Base-by-base conservation (phyloP, 1,284 basidiomycete genomes). In the Ustilago shanxiensis region DNA sequence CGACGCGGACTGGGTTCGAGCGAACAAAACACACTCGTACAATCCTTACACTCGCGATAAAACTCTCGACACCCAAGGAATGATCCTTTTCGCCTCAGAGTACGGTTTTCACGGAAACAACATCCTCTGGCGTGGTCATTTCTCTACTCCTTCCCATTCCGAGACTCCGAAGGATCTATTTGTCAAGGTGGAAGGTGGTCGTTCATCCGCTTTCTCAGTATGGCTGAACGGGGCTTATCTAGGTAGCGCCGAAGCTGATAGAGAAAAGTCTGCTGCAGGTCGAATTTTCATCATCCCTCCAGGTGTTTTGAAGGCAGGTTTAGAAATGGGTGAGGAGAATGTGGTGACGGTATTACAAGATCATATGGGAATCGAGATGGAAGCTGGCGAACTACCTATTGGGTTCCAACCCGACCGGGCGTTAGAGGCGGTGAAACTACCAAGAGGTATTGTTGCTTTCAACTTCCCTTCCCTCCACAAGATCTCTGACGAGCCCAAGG, bases 121-220 rank as follows among this genome's bases (percentile, higher is more conserved):
- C 72, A 91, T 93, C 26, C 86, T 94, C 11, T 94, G 92, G 92
- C 89, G 92, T 52, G 93, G 93, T 1, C 91, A 92, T 83, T 94
- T 94, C 85, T 8, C 26, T 20, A 35, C 37, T 2, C n/a, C 2
- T 1, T 20, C 11, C 29, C 83, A 1, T 90, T 90, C 79, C 10
- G 37, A 53, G 11, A 31, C 1, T n/a, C 58, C 47, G 1, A 90
- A 88, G 66, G 91, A 89, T 26, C 89, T 91, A 14, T 91, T 92
- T 70, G 85, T 94, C 10, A 91, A 90, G 0, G 91, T 94, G 79
- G 92, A 93, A 74, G 93, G 93, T 13, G 93, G 93, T 7, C 49
- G 60, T 90, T 92, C 90, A 0, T 93, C 92, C 71, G 92, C 92
- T 20, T 92, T 91, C 1, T 92, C 91, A 56, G 90, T 93, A 8